Percentiles rank a stretch among this genome's conserved stretches.
These are phyloP conservation scores for Arabidopsis hybrid DNA, from an alignment of 441 rosid genomes.

Conservation along the genomic window DNA sequence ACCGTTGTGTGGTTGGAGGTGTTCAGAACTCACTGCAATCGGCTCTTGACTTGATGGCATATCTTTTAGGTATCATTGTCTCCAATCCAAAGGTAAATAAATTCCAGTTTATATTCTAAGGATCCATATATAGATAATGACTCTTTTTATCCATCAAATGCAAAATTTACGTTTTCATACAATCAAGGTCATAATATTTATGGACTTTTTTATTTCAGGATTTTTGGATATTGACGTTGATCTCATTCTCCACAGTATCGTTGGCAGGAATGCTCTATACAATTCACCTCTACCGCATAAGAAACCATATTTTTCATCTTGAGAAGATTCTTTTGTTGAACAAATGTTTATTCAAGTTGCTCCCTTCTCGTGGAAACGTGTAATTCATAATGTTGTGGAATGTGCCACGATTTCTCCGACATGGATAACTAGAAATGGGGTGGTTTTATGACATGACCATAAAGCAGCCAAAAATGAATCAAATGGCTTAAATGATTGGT, in stretches of 20 bases:
- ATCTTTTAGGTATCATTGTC: slow-evolving; percentile 72
- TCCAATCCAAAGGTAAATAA: slow-evolving; percentile 70
- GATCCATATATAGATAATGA: too few relatives aligned
- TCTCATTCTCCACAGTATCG: slow-evolving; percentile 59
- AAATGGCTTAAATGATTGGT: neutral
- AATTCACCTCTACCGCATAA: slow-evolving; percentile 51
- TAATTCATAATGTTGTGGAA: neutral
- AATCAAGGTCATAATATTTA: too few relatives aligned
- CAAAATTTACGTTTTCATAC: too few relatives aligned
- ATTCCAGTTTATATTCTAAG: neutral
- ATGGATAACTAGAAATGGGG: neutral
- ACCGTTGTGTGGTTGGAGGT: slow-evolving; percentile 86
- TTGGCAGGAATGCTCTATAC: slow-evolving; percentile 68
- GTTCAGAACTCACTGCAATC: slow-evolving; percentile 91
- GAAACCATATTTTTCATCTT: slow-evolving; percentile 72
- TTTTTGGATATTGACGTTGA: slow-evolving; percentile 76
- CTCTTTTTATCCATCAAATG: too few relatives aligned
- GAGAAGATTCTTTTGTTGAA: slow-evolving; percentile 50
- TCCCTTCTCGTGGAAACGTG: slow-evolving; percentile 27
- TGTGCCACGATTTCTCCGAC: neutral
- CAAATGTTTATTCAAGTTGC: slow-evolving; percentile 29
- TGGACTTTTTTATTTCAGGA: slow-evolving; percentile 49
- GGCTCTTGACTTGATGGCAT: slow-evolving; percentile 63
- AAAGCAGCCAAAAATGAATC: neutral
- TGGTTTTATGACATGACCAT: neutral